Base-by-base conservation (phyloP, 306 rosid genomes). In the cucumber (Cucumis sativus) region DNA sequence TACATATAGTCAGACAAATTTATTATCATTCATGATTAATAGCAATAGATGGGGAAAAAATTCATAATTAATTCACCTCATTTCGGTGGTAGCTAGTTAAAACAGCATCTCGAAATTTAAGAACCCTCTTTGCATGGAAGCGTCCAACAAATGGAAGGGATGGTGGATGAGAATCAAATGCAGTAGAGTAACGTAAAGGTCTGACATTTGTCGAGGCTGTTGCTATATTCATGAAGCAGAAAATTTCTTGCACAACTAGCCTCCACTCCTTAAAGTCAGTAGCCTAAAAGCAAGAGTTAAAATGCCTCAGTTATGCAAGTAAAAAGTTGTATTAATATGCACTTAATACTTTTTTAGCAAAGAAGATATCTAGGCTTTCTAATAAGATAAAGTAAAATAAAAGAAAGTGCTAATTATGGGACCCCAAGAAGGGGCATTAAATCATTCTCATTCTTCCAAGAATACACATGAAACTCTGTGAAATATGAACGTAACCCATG, bases 211-310 rank as follows among this genome's bases (percentile, higher is more conserved):
- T 84, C 77, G 89, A 89, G 59, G 87, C 88, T 6, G 78, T 85
- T 71, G 93, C 98, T 75, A 84, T 89, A 80, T 88, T 85, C 80
- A 92, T 88, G 83, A 96, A 92, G 76, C 92, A 91, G 62, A 77
- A 88, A 89, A 92, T 89, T 88, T 96, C 99, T 86, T 92, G 93
- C 82, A 96, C 92, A 86, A 92, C 98, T 84, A 78, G 92, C 89
- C 88, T 86, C 99, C 99, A 96, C 86, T 96, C 99, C 84, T 89
- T 96, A 55, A 89, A 89, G 83, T 88, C 92, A 57, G 97, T 92
- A 64, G 87, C 93, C 99, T 96, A 88, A 83, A 84, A 84, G 80
- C 43, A 21, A 84, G 28, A 74, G 77, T 79, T 83, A 56, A 77
- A 62, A 82, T 43, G 70, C 63, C 81, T 21, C 64, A 82, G 62